Base-by-base conservation (phyloP, 805 yeast genomes). In the Kluyveromyces wickerhamii region DNA sequence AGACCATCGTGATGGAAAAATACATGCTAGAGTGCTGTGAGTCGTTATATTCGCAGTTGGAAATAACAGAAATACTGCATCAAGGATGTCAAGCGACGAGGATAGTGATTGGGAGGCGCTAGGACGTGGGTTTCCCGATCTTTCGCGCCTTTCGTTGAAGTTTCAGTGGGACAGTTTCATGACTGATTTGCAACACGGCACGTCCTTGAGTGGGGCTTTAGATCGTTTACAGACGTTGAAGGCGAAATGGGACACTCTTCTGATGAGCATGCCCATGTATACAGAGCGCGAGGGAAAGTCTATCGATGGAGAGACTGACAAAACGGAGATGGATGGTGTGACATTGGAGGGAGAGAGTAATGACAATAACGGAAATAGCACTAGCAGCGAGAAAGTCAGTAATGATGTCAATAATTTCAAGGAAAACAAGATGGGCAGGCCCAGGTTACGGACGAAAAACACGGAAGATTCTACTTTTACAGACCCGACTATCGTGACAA, bases 401-500 rank as follows among this genome's bases (percentile, higher is more conserved):
- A 14, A 12, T 10, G 26, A 10, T 23, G 12, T 7, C 26, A 14
- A 10, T 7, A 23, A 7, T 7, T 12, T 7, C n/a, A 23, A 10
- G 11, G 26, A 23, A 5, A 14, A 23, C 5, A 7, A n/a, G 12
- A 23, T n/a, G 26, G 26, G 26, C 12, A n/a, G n/a, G n/a, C n/a
- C n/a, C n/a, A n/a, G n/a, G n/a, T n/a, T n/a, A n/a, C n/a, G n/a
- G n/a, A n/a, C 12, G 20, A 45, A 49, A 12, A 55, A 52, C 5
- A 49, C 49, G 4, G 63, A 72, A 4, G 81, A 72, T 42, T 80
- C 82, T 0, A 66, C 59, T n/a, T 79, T 76, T 0, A 72, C 74
- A 11, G 64, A 60, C 9, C 61, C 62, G 4, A 72, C 76, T 6
- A 65, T 60, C 2, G 67, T 68, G 40, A 69, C 70, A 5, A 63